A percentile compares a stretch with the other conserved stretches of the same genome.
phyloP scores from a whole-genome alignment of 495 filamentous ascomycete species.

The Hyaloscypha finlandica region DNA sequence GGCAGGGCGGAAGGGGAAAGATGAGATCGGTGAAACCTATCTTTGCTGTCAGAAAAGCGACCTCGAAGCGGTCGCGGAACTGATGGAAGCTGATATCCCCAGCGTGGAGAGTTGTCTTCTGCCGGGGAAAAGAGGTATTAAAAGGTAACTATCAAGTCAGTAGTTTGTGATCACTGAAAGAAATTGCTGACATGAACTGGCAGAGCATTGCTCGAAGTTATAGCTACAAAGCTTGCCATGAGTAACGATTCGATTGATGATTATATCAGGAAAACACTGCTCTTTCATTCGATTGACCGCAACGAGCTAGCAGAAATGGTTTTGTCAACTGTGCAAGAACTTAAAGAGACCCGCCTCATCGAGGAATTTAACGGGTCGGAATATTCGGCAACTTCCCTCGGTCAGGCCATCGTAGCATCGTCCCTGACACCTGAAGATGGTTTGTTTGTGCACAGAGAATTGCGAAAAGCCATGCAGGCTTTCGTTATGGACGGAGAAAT shows the following conservation, averaged over 20 bases:
- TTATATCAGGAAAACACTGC: conserved; percentile 68
- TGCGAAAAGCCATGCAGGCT: conserved; percentile 64
- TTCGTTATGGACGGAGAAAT: conserved; percentile 87
- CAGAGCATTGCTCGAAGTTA: conserved; percentile 73
- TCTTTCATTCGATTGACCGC: conserved; percentile 54
- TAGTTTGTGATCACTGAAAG: not conserved
- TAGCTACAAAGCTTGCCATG: conserved; percentile 71
- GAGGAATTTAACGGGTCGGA: conserved; percentile 48
- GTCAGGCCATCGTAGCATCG: conserved; percentile 73
- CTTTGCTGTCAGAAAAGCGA: conserved; percentile 74
- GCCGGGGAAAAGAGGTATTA: conserved; percentile 68
- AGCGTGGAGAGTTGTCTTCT: conserved; percentile 68
- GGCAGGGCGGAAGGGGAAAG: conserved; percentile 81
- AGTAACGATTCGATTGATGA: conserved; percentile 68
- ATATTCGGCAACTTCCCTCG: conserved; percentile 65
- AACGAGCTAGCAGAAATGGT: conserved; percentile 51
- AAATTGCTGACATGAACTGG: not conserved
- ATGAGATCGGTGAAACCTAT: conserved; percentile 79
- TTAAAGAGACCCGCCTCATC: conserved; percentile 58
- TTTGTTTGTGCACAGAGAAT: conserved; percentile 70
- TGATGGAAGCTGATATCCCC: conserved; percentile 75
- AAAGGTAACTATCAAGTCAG: conserved; percentile 47
- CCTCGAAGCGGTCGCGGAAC: conserved; percentile 65
- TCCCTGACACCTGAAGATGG: conserved; percentile 77
- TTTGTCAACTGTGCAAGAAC: conserved; percentile 52